Evolutionary conservation across 148 eudicot species (phyloP), one percentile per base, ranked within the genome.

Genomic region (Camellia sinensis): DNA sequence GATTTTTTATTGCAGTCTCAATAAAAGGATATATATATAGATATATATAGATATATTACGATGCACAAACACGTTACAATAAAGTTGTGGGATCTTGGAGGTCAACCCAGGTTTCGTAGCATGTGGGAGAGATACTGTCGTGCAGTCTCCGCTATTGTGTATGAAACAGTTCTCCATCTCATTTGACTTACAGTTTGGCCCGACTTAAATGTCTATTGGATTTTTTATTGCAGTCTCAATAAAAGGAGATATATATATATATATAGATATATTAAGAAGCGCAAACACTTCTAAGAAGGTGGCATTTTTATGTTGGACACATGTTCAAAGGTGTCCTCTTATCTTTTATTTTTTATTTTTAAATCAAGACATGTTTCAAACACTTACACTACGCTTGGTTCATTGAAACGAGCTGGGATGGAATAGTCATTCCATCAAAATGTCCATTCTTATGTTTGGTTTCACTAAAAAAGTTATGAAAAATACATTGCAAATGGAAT

Each of bases 71-170:
- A 22, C 41, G 99, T 97, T 43, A 94, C 98, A 48, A 97, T 97
- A 84, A 97, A 97, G 86, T 83, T 97, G 88, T 97, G 99, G 99
- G 98, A 97, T 92, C 97, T 97, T 84, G 99, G 99, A 53, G 99
- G 98, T 81, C 99, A 97, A 85, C 99, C 99, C 83, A 89, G 99
- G 86, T 97, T 96, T 68, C 92, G 99, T 64, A 94, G 98, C 80
- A 96, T 96, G 99, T 96, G 99, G 99, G 99, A 96, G 89, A 89
- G 99, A 93, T 96, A 96, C 64, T 94, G 98, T 66, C 99, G 99
- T 87, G 97, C 99, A 79, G 98, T 96, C 82, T 96, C 98, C 80
- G 98, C 99, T 79, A 96, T 96, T 67, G 99, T 96, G 99, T 96
- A 96, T 82, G 97, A 53, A 45, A 37, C 79, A 74, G 37, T 63